A percentile compares a stretch with the other conserved stretches of the same genome.
Evolutionary conservation across 129 eudicot genomes (phyloP).

Genomic region (Chrysanthemum lavandulifolium): DNA sequence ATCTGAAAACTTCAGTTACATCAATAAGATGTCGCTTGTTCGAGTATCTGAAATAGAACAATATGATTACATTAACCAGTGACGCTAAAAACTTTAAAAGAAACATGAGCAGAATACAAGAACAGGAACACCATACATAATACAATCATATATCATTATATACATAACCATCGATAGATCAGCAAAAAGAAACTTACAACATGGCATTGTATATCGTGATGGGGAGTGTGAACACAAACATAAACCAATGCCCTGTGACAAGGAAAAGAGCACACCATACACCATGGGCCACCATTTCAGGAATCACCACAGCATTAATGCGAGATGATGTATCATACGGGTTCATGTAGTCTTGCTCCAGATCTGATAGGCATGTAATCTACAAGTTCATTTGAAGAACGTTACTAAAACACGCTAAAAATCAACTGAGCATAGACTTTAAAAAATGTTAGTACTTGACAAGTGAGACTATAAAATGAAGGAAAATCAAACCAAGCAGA

Average conservation of each 20-base stretch:
- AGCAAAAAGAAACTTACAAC: conserved; percentile 47
- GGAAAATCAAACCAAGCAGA: not conserved
- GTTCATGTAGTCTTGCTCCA: conserved; percentile 82
- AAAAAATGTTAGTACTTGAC: not conserved
- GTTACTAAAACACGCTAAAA: not conserved
- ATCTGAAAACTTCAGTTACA: conserved; percentile 77
- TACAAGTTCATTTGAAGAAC: conserved; percentile 30
- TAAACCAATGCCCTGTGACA: conserved; percentile 70
- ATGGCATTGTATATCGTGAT: conserved; percentile 44
- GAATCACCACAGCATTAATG: conserved; percentile 60
- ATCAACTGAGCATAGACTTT: too few species aligned
- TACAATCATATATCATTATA: not conserved
- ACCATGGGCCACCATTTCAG: conserved; percentile 69
- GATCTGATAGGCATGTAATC: conserved; percentile 71
- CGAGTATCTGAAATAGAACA: conserved; percentile 47
- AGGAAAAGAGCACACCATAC: conserved; percentile 59
- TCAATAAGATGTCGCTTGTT: conserved; percentile 74
- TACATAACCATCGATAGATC: conserved; percentile 5
- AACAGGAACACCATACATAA: not conserved
- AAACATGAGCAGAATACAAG: not conserved
- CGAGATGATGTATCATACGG: conserved; percentile 76
- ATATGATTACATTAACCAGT: too few species aligned
- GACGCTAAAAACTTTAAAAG: too few species aligned
- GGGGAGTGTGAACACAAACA: conserved; percentile 68
- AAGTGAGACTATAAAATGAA: not conserved